Base-by-base conservation (phyloP, 2,329 filamentous ascomycete species). In the Phoma sp. region DNA sequence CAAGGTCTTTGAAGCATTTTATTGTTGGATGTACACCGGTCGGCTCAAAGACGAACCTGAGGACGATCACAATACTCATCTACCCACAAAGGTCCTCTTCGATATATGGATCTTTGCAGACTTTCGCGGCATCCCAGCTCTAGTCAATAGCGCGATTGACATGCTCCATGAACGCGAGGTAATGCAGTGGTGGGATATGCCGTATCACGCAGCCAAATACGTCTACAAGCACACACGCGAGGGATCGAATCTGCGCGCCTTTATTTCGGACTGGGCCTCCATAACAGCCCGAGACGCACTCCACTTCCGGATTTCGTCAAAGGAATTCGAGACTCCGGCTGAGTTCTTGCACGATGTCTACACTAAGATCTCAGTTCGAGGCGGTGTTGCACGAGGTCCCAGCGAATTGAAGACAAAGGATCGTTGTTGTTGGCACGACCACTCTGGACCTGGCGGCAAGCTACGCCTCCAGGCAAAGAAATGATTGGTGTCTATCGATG, bases 361-460 rank as follows among this genome's bases (percentile, higher is more conserved):
- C 18, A 18, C 18, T 2, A 18, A 18, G 18, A 18, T 18, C 18
- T 18, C 18, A 18, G 2, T 18, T 18, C 18, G 2, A 2, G 18
- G 2, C 27, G 27, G 27, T 9, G 32, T 4, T 13, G 32, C 8
- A 45, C 30, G 4, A 10, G 30, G 18, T 18, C 18, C 18, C 18
- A 18, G 2, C 4, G 3, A 36, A 30, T 5, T 36, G 18, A 36
- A 18, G 9, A 27, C 7, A 6, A 7, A 40, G 9, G 27, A 24
- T 14, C 25, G 45, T 6, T 47, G 45, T 33, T 27, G 24, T 3
- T 47, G 45, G 45, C 45, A 47, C 7, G 36, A 33, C 27, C 45
- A 40, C 27, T 40, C 36, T 7, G 45, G 35, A 24, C 27, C 36
- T 23, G 36, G 45, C n/a, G 36, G 45, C 18, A n/a, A 30, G 44